Percentiles rank a stretch among this genome's conserved stretches.
Conservation (phyloP, 2,329 filamentous ascomycete species). For the Fusarium mexicanum region DNA sequence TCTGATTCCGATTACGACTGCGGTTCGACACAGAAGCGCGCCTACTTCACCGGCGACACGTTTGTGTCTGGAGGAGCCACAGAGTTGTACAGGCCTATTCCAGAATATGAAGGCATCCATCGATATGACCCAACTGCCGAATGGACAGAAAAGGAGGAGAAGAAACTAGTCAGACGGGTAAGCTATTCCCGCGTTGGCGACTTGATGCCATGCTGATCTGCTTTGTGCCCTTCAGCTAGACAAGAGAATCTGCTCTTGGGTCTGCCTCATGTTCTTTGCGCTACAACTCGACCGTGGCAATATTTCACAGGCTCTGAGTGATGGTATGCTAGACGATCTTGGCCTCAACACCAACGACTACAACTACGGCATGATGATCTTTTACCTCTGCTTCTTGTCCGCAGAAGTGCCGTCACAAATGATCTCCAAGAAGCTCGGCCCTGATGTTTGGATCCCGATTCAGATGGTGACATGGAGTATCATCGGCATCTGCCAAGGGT, state of each 20-base stretch:
- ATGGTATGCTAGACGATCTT: conserved; percentile 58
- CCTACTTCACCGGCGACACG: background rate
- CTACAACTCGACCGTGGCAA: conserved; percentile 63
- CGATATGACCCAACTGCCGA: conserved; percentile 65
- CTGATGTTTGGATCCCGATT: conserved; percentile 68
- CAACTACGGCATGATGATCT: conserved; percentile 47
- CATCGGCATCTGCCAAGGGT: conserved; percentile 47
- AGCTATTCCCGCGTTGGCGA: background rate
- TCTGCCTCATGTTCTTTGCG: conserved; percentile 52
- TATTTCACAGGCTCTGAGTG: conserved; percentile 57
- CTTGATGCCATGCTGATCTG: background rate
- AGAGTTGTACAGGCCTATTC: conserved; percentile 58
- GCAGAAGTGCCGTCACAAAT: conserved; percentile 67
- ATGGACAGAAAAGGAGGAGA: conserved; percentile 68
- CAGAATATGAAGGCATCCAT: conserved; percentile 66
- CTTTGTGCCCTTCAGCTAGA: conserved; percentile 40
- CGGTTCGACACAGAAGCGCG: background rate
- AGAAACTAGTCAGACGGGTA: conserved; percentile 62
- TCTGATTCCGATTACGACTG: background rate
- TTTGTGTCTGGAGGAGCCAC: conserved; percentile 7
- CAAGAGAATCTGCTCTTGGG: conserved; percentile 45
- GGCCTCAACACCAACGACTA: conserved; percentile 53
- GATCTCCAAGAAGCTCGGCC: conserved; percentile 65
- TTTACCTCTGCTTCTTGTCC: conserved; percentile 44
- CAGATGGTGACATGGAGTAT: conserved; percentile 60